Evolutionary conservation across 2,329 filamentous ascomycete species (phyloP).

Genomic region (Calonectria ilicicola): DNA sequence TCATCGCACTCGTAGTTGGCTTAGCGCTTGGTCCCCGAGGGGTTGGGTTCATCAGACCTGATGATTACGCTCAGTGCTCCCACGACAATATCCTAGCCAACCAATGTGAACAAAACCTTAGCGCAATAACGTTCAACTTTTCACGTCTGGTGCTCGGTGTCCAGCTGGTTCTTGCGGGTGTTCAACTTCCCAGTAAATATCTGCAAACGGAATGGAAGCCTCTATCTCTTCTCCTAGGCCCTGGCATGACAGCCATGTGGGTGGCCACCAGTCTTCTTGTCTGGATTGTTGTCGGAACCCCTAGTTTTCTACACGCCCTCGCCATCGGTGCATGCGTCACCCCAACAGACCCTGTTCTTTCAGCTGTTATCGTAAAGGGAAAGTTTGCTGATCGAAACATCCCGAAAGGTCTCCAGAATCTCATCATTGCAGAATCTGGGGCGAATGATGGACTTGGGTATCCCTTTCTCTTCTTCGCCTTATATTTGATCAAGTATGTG

Average conservation of each 20-base stretch:
- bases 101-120: constrained; percentile 65
- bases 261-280: constrained; percentile 80
- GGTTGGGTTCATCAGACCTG: constrained; percentile 79
- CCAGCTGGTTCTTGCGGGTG: constrained; percentile 88
- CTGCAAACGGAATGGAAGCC: constrained; percentile 83
- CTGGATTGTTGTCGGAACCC: constrained; percentile 78
- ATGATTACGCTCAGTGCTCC: constrained; percentile 74
- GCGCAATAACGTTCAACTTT: constrained; percentile 84
- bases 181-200: constrained; percentile 88
- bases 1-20: constrained; percentile 86
- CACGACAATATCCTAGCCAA: constrained; percentile 29
- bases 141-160: constrained; percentile 89
- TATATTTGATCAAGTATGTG: constrained; percentile 86
- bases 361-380: constrained; percentile 91
- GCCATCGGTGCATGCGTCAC: constrained; percentile 88
- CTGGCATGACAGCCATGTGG: constrained; percentile 91
- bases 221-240: constrained; percentile 81
- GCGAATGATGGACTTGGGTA: constrained; percentile 92
- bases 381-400: constrained; percentile 94
- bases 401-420: constrained; percentile 83
- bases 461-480: constrained; percentile 85
- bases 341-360: constrained; percentile 89
- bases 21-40: constrained; percentile 83
- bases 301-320: constrained; percentile 82
- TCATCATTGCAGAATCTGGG: constrained; percentile 85